These are phyloP conservation scores for Sisymbrium irio DNA, from an alignment of 345 rosid genomes.

Conservation along the genomic window DNA sequence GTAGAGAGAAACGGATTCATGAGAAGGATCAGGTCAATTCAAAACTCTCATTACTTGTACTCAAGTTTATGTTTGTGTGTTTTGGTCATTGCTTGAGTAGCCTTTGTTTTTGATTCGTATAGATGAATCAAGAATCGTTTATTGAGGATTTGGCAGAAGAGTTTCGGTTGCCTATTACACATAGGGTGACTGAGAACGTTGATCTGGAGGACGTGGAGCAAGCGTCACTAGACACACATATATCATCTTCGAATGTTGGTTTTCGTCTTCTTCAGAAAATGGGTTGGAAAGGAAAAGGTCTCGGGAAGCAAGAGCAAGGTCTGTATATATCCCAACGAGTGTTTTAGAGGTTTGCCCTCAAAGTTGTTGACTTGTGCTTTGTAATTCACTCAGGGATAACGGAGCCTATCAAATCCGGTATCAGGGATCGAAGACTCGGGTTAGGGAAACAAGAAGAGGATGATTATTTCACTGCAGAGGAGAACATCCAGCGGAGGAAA, in stretches of 20 bases:
- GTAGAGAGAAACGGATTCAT: conserved; percentile 40
- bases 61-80: not conserved
- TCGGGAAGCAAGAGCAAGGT: conserved; percentile 97
- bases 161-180: conserved; percentile 71
- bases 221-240: conserved; percentile 73
- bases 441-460: conserved; percentile 98
- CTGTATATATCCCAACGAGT: not conserved
- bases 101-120: not conserved
- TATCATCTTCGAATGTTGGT: conserved; percentile 84
- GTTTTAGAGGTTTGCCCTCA: not conserved
- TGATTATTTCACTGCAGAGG: conserved; percentile 91
- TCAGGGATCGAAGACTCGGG: conserved; percentile 87
- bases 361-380: not conserved
- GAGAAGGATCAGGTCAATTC: conserved; percentile 46
- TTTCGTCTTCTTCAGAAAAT: conserved; percentile 95
- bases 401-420: conserved; percentile 94
- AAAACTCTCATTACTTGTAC: not conserved
- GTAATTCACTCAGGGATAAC: conserved; percentile 51
- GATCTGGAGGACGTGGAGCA: conserved; percentile 89
- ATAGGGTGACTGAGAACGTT: conserved; percentile 75
- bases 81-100: not conserved
- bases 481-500: conserved; percentile 86
- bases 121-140: conserved; percentile 55
- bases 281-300: conserved; percentile 99
- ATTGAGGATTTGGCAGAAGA: conserved; percentile 69